Evolutionary conservation across 495 filamentous ascomycete species (phyloP), one percentile per base, ranked within the genome.

Genomic region (Trichocladium antarcticum): DNA sequence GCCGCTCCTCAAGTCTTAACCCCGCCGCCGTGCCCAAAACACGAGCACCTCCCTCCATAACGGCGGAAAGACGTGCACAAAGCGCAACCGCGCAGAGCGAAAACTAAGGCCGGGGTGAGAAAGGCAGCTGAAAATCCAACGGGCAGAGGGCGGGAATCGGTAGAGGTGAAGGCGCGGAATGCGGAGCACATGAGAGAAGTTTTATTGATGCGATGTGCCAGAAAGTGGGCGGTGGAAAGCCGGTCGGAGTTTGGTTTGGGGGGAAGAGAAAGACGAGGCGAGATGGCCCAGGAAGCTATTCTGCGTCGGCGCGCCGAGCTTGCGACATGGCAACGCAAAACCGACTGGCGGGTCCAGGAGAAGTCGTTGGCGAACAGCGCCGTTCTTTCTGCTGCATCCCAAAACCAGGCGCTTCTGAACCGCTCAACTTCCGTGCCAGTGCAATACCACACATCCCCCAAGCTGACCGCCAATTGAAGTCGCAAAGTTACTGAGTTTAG

Each of bases 1-100:
- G 46, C 17, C 47, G 55, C 2, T 63, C 63, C 49, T 72, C 62
- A 32, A 54, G 41, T 32, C 58, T 64, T 5, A 63, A 45, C 31
- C 52, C 50, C 37, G 57, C 62, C 47, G 56, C 57, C 50, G 61
- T 57, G 49, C 62, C 60, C 32, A 59, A 57, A n/a, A 59, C 50
- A 59, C 49, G 56, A 32, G 62, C 64, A 31, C 64, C 62, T 45
- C 68, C 70, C 57, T 68, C 71, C 70, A 74, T 73, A 37, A 35
- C 36, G 37, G 29, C 20, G 40, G 37, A 22, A 21, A 35, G 37
- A 21, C 27, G 46, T 47, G 50, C 50, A 47, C 41, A 21, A 42
- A 32, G 35, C 45, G 45, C 51, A 35, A 22, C 17, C 11, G 14
- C 11, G 47, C 20, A 17, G 20, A 12, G 7, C 31, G 17, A 29